Percentiles rank a stretch among this genome's conserved stretches.
phyloP scores from a whole-genome alignment of 441 rosid genomes.

The Adansonia grandidieri region DNA sequence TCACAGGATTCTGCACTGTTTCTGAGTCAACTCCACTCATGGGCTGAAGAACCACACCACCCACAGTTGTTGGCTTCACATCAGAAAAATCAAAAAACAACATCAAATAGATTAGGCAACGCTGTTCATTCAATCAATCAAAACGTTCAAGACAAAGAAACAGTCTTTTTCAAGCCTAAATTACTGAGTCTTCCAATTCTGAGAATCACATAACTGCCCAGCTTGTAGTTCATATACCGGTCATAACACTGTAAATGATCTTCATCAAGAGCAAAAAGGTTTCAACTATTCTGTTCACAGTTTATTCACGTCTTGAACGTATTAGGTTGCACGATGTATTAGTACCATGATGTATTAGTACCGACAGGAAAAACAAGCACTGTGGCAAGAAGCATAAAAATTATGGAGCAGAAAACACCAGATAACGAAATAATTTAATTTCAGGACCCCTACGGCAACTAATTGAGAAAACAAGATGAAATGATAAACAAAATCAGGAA shows the following conservation, averaged over 20 bases:
- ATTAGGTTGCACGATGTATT: conserved; percentile 17
- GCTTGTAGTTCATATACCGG: conserved; percentile 14
- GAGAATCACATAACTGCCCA: conserved; percentile 1
- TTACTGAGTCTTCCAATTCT: not conserved
- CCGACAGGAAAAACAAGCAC: not conserved
- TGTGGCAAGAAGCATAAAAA: not conserved
- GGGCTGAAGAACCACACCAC: conserved; percentile 35
- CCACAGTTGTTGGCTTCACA: conserved; percentile 47
- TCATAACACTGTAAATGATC: not conserved
- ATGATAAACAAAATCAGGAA: not conserved
- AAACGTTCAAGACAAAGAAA: conserved; percentile 3
- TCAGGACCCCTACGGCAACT: not conserved
- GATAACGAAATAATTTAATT: not conserved
- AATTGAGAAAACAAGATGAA: not conserved
- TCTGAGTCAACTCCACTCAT: conserved; percentile 37
- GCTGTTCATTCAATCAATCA: conserved; percentile 6
- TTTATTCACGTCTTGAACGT: conserved; percentile 6
- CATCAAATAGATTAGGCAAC: conserved; percentile 31
- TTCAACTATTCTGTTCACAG: not conserved
- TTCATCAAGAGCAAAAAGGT: not conserved
- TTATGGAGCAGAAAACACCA: not conserved
- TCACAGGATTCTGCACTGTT: conserved; percentile 39
- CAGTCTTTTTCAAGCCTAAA: not conserved
- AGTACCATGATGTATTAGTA: not conserved
- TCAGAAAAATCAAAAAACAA: conserved; percentile 26